phyloP scores from a whole-genome alignment of 768 basidiomycete species.

The Pisolithus orientalis region DNA sequence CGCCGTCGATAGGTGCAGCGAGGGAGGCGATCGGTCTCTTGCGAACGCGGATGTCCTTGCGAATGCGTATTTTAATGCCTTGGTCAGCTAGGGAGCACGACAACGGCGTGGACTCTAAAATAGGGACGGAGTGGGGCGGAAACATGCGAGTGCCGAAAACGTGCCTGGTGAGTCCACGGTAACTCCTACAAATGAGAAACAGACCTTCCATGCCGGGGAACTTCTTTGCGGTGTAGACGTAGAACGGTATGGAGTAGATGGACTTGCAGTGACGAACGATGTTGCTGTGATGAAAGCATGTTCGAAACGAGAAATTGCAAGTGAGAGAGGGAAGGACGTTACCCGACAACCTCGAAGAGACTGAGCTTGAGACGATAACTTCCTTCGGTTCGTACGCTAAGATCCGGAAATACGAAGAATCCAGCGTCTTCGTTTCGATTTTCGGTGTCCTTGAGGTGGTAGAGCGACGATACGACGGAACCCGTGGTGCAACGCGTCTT shows the following conservation, averaged over 20 bases:
- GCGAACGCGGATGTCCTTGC: slow-evolving; percentile 84
- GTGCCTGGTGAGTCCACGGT: neutral
- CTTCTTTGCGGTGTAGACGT: slow-evolving; percentile 94
- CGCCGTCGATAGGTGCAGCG: slow-evolving; percentile 13
- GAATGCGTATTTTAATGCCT: slow-evolving; percentile 91
- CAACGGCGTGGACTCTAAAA: slow-evolving; percentile 76
- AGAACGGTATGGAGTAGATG: slow-evolving; percentile 83
- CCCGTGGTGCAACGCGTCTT: slow-evolving; percentile 90
- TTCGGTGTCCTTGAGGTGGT: slow-evolving; percentile 79
- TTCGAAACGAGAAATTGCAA: slow-evolving; percentile 3
- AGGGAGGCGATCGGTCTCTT: slow-evolving; percentile 52
- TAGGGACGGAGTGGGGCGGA: too few relatives aligned
- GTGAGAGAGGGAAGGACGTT: slow-evolving; percentile 28
- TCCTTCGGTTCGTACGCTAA: slow-evolving; percentile 89
- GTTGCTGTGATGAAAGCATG: slow-evolving; percentile 38
- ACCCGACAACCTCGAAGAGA: slow-evolving; percentile 91
- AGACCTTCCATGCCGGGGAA: slow-evolving; percentile 94
- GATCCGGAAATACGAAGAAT: slow-evolving; percentile 95
- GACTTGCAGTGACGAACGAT: slow-evolving; percentile 88
- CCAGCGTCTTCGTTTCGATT: slow-evolving; percentile 67
- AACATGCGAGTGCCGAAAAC: too few relatives aligned
- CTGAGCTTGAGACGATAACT: slow-evolving; percentile 68
- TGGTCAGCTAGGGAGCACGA: slow-evolving; percentile 92
- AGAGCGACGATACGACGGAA: slow-evolving; percentile 82
- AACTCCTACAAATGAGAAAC: slow-evolving; percentile 16